phyloP scores from a whole-genome alignment of 2,329 filamentous ascomycete species.

The Epicoccum sorghinum region DNA sequence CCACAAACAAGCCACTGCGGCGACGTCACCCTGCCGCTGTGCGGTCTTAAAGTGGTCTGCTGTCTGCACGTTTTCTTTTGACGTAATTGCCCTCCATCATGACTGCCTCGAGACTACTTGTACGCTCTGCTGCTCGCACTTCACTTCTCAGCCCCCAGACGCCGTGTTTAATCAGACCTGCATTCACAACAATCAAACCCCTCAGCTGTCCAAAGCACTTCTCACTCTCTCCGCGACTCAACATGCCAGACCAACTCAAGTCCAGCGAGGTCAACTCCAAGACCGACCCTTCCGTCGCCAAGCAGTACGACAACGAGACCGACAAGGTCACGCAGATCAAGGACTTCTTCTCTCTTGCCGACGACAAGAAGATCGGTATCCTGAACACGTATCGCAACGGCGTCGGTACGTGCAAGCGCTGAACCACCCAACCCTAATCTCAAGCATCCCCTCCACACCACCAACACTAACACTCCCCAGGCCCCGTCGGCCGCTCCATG shows the following conservation, averaged over 20 bases:
- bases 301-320: slow-evolving; percentile 55
- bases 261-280: slow-evolving; percentile 49
- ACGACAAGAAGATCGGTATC: slow-evolving; percentile 54
- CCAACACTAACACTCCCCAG: slow-evolving; percentile 19
- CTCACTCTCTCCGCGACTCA: slow-evolving; percentile 32
- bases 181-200: slow-evolving; percentile 1
- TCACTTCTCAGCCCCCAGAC: background rate
- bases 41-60: slow-evolving; percentile 1
- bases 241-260: slow-evolving; percentile 54
- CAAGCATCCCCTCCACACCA: background rate
- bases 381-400: slow-evolving; percentile 51
- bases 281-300: slow-evolving; percentile 56
- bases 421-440: too few relatives aligned
- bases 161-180: slow-evolving; percentile 8
- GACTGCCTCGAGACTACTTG: slow-evolving; percentile 25
- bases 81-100: slow-evolving; percentile 19
- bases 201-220: slow-evolving; percentile 19
- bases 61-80: slow-evolving; percentile 1
- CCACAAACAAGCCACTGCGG: slow-evolving; percentile 13
- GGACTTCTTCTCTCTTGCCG: slow-evolving; percentile 56
- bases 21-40: slow-evolving; percentile 28
- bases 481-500: slow-evolving; percentile 56
- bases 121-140: slow-evolving; percentile 17
- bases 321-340: slow-evolving; percentile 54
- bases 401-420: slow-evolving; percentile 37